phyloP scores from a whole-genome alignment of 1,284 basidiomycete genomes.

The Moniliophthora roreri region DNA sequence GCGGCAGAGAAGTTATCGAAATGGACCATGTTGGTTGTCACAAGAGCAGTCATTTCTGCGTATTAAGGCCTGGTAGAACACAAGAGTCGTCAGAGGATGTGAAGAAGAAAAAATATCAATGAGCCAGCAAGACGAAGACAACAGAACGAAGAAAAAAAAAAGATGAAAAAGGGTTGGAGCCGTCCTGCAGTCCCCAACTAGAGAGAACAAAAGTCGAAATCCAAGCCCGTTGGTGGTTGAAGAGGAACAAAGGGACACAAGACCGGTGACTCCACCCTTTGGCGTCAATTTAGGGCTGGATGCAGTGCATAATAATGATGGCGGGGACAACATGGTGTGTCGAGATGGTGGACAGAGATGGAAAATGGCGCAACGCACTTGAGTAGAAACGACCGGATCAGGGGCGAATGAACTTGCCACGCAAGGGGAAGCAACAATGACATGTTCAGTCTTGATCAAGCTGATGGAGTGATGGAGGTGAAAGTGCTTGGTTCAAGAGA shows the following conservation, averaged over 20 bases:
- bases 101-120: neutral
- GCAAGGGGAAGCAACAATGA: no score
- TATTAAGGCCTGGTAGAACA: neutral
- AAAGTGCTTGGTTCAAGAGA: no score
- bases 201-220: conserved; percentile 1
- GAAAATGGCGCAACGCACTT: no score
- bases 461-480: no score
- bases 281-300: no score
- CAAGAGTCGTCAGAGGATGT: neutral
- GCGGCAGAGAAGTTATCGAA: conserved; percentile 1
- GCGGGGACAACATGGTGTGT: no score
- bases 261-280: no score
- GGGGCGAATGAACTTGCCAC: no score
- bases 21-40: neutral
- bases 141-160: neutral
- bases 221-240: neutral
- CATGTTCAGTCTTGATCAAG: no score
- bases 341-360: no score
- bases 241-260: neutral
- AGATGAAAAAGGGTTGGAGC: neutral
- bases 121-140: neutral
- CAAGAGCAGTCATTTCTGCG: neutral
- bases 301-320: no score
- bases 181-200: conserved; percentile 5
- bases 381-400: no score